Evolutionary conservation across 2,329 filamentous ascomycete genomes (phyloP).

Genomic region (Plectosphaerella plurivora): DNA sequence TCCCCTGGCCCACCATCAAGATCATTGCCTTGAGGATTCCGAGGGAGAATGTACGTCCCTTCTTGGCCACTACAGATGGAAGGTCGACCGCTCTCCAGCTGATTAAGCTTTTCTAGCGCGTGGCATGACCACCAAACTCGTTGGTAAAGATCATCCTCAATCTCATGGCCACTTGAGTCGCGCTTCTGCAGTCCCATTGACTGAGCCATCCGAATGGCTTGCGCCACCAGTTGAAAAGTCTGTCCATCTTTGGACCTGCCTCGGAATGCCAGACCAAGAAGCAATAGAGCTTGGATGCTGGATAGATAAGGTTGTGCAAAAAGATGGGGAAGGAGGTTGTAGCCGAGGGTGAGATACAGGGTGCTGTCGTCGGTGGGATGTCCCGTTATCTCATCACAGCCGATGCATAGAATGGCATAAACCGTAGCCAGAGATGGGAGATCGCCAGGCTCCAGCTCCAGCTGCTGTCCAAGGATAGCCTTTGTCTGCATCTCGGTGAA

Average conservation of each 20-base stretch:
- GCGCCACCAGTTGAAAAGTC: slow-evolving; percentile 17
- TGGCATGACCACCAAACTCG: slow-evolving; percentile 51
- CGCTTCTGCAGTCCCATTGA: slow-evolving; percentile 17
- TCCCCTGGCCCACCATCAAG: slow-evolving; percentile 1
- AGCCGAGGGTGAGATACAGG: slow-evolving; percentile 10
- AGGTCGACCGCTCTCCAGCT: slow-evolving; percentile 17
- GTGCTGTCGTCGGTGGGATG: slow-evolving; percentile 9
- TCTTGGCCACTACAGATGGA: neutral
- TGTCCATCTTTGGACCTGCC: slow-evolving; percentile 16
- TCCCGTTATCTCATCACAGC: slow-evolving; percentile 11
- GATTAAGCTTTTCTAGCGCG: slow-evolving; percentile 35
- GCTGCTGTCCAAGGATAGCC: neutral
- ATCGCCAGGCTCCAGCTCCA: neutral
- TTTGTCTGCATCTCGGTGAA: slow-evolving; percentile 2
- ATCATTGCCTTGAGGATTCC: neutral
- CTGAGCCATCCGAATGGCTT: slow-evolving; percentile 18
- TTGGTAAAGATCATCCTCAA: slow-evolving; percentile 37
- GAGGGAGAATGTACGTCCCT: neutral
- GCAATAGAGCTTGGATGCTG: slow-evolving; percentile 16
- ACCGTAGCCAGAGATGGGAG: slow-evolving; percentile 8
- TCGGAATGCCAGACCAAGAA: slow-evolving; percentile 13
- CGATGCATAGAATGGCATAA: slow-evolving; percentile 14
- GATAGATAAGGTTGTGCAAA: slow-evolving; percentile 12
- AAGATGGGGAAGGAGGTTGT: slow-evolving; percentile 14
- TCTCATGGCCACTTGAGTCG: neutral